Conservation (phyloP, 768 basidiomycete species). For the Roridomyces roridus region DNA sequence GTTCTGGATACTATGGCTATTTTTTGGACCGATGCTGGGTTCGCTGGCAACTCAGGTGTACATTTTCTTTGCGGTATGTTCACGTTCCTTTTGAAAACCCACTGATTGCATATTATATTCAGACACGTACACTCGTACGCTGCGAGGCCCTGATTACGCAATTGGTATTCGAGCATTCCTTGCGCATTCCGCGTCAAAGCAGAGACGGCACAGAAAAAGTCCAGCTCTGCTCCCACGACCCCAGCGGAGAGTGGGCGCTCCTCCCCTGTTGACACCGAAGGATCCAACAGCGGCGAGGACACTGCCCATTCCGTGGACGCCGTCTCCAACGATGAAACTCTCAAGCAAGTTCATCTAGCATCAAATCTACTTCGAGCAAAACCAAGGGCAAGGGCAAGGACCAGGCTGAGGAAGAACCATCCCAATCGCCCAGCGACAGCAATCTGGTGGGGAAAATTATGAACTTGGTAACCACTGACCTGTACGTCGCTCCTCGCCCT, state of each 20-base stretch:
- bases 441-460: conserved; percentile 80
- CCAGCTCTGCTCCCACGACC: conserved; percentile 15
- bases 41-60: conserved; percentile 63
- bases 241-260: conserved; percentile 13
- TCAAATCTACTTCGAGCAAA: conserved; percentile 25
- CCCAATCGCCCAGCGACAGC: conserved; percentile 25
- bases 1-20: conserved; percentile 68
- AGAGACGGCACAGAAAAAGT: conserved; percentile 28
- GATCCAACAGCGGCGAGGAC: conserved; percentile 16
- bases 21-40: conserved; percentile 52
- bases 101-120: too few species aligned
- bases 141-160: conserved; percentile 54
- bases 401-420: conserved; percentile 17
- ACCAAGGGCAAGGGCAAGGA: conserved; percentile 18
- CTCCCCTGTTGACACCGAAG: conserved; percentile 14
- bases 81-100: too few species aligned
- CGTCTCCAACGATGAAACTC: conserved; percentile 17
- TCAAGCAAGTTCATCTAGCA: conserved; percentile 22
- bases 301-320: conserved; percentile 11
- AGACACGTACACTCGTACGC: conserved; percentile 56
- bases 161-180: conserved; percentile 51
- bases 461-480: conserved; percentile 73
- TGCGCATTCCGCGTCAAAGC: conserved; percentile 72
- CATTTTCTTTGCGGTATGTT: conserved; percentile 48
- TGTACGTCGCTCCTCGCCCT: background rate